Conservation (phyloP, 2,329 filamentous ascomycete species). For the Myriosclerotinia scirpicola region DNA sequence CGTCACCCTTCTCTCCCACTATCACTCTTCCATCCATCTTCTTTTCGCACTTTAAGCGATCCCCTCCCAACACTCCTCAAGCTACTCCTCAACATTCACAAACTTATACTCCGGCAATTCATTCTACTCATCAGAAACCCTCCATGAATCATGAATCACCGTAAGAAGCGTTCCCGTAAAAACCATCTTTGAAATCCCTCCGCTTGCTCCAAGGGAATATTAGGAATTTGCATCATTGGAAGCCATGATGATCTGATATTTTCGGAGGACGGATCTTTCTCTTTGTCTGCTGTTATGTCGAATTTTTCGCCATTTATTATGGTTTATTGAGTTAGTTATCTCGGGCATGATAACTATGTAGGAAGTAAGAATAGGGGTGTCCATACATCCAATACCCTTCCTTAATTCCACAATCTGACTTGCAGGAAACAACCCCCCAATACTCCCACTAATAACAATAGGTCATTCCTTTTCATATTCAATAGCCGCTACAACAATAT, state of each 20-base stretch:
- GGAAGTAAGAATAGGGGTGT: background rate
- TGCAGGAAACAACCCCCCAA: background rate
- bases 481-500: background rate
- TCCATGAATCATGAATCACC: background rate
- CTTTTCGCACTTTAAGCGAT: background rate
- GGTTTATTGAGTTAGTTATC: too few species aligned
- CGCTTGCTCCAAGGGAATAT: background rate
- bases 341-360: too few species aligned
- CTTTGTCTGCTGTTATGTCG: background rate
- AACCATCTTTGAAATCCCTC: background rate
- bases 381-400: background rate
- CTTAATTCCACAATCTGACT: background rate
- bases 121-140: background rate
- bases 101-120: background rate
- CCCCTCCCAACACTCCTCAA: background rate
- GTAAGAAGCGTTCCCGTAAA: background rate
- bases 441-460: background rate
- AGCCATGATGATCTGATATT: background rate
- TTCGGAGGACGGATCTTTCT: background rate
- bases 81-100: background rate
- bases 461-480: background rate
- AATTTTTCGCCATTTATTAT: too few species aligned
- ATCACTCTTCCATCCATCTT: background rate
- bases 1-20: too few species aligned
- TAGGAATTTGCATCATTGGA: background rate